Percentiles rank a stretch among this genome's conserved stretches.
These are phyloP conservation scores for Strigomonas culicis DNA, from an alignment of 208 protist species.

Conservation along the genomic window DNA sequence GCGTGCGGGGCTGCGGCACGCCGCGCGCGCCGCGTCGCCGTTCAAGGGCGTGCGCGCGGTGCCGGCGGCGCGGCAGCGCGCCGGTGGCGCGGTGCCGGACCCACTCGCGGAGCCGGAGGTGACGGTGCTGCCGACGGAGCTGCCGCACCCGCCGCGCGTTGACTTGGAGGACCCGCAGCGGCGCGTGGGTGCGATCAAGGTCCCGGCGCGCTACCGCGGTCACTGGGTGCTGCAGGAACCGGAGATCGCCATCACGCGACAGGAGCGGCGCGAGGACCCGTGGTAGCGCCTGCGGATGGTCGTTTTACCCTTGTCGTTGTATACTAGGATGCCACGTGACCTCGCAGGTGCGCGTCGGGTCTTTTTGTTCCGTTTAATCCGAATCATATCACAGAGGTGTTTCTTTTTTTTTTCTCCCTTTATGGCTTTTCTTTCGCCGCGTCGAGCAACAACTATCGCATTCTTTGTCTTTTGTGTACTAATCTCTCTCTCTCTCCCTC, in stretches of 20 bases:
- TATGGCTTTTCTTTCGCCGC: not conserved
- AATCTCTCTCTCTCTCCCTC: not conserved
- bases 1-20: conserved; percentile 52
- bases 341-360: not conserved
- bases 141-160: conserved; percentile 68
- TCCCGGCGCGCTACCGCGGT: conserved; percentile 58
- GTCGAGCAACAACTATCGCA: not conserved
- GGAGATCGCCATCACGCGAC: conserved; percentile 80
- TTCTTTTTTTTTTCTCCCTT: not conserved
- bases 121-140: conserved; percentile 66
- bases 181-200: conserved; percentile 41
- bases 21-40: not conserved
- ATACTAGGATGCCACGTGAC: not conserved
- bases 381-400: not conserved
- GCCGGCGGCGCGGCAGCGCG: not conserved
- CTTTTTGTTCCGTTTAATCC: conserved; percentile 4
- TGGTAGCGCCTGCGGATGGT: conserved; percentile 37
- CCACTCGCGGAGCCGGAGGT: conserved; percentile 46
- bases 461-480: conserved; percentile 5
- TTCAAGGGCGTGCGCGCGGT: conserved; percentile 4
- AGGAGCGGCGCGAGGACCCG: conserved; percentile 70
- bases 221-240: conserved; percentile 89
- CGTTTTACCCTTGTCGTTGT: not conserved
- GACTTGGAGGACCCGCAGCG: conserved; percentile 31
- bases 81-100: not conserved